Evolutionary conservation across 129 eudicot species (phyloP), one percentile per base, ranked within the genome.

Genomic region (Helianthus tuberosus): DNA sequence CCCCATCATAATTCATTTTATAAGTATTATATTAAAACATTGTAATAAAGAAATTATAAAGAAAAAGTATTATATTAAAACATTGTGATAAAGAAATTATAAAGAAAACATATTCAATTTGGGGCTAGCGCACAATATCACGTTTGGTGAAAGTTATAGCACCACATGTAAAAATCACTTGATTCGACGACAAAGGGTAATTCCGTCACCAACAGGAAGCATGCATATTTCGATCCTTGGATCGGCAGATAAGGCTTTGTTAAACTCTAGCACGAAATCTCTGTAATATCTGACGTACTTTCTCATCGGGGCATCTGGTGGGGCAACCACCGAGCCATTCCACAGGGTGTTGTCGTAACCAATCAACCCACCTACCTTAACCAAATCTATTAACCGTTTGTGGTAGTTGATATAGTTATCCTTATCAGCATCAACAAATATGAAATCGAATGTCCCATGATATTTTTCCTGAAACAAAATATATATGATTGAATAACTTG

Each of bases 281-380:
- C 89, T 68, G 64, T 85, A 87, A 38, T 90, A 85, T 87, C 89
- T 85, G 0, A 90, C 91, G 35, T 88, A 88, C 74, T 90, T 87
- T 76, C 91, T 83, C 86, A 91, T 46, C 11, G 92, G 95, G 35
- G 95, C 88, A 80, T 91, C 91, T 0, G 85, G 82, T 64, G 91
- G 86, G 1, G 89, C 87, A 11, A 80, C 97, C 77, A 91, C 95
- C 0, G 97, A 88, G 5, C 97, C 97, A 32, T 84, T 86, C 97
- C 97, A 91, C 20, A 91, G 72, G 50, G 97, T 92, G 94, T 92
- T 92, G 86, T 92, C 97, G 77, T 92, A 92, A 35, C 93, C 97
- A 41, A 92, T 89, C 70, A 92, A 39, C 11, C 98, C 98, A 2
- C 98, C 98, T 29, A 92, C 74, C 80, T 89, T 92, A 3, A 92